Base-by-base conservation (phyloP, 306 rosid genomes). In the Neltuma alba region DNA sequence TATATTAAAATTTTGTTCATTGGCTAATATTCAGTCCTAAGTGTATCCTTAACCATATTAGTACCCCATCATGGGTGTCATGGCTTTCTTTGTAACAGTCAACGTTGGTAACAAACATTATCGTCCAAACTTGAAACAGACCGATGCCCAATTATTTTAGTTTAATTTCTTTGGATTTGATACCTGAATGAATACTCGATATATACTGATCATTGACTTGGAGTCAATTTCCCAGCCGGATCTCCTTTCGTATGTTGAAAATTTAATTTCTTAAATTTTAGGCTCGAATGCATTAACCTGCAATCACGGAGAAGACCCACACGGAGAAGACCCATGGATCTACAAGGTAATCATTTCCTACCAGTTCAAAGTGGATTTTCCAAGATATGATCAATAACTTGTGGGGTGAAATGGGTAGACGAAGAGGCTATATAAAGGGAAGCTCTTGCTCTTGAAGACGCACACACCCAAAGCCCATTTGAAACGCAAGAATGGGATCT, bases 351-450 rank as follows among this genome's bases (percentile, higher is more conserved):
- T 37, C 40, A 4, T 37, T 37, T 37, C 8, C 40, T 5, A 37
- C 40, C 6, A 37, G 40, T 33, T 33, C 11, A 9, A 40, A 40
- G 44, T 11, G 48, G 12, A 42, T 15, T 47, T 47, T 14, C 67
- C 72, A 38, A 81, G 37, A 37, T 4, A 20, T 42, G 12, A 40
- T 8, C 70, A 68, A 58, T 20, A 65, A 60, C 48, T 12, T 0
- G 7, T 20, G 82, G 2, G 2, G 75, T 23, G 37, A 61, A 34
- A 23, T 15, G 61, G 87, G 78, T 71, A 75, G 82, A 66, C 65
- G 81, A 55, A 70, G 57, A 75, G 69, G 80, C 86, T 88, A 88
- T 84, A 83, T 81, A 86, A 81, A 77, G 88, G 52, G 73, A 0
- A 34, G 0, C 76, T 23, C 74, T 2, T 31, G 63, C 70, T 37